Conservation (phyloP, 805 yeast genomes). For the Lipomyces yamadae region DNA sequence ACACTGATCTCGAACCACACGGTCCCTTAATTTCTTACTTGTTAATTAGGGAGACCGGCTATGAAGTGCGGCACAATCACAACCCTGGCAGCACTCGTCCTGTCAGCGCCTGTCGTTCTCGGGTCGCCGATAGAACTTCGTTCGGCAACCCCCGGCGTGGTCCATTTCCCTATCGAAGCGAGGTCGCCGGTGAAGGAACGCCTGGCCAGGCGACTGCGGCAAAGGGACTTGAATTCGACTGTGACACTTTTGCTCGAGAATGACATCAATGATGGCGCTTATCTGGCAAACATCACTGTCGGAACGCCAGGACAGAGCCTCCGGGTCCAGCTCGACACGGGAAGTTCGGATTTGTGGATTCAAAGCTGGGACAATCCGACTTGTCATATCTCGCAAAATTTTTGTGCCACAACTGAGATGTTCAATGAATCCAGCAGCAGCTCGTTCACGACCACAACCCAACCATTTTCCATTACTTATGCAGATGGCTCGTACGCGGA, state of each 20-base stretch:
- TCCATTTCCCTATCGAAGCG: slow-evolving; percentile 6
- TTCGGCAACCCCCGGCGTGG: neutral
- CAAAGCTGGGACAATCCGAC: slow-evolving; percentile 54
- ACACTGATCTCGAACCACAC: neutral
- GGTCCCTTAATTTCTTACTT: no score
- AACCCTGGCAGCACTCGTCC: neutral
- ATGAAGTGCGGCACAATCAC: neutral
- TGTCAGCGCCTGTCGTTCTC: neutral
- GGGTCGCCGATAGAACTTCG: slow-evolving; percentile 1
- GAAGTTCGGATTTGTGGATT: slow-evolving; percentile 76
- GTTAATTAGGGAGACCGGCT: neutral
- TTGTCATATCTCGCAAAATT: slow-evolving; percentile 38
- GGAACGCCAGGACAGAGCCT: slow-evolving; percentile 65
- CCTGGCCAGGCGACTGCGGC: neutral
- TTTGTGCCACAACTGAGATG: slow-evolving; percentile 40
- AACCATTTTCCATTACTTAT: slow-evolving; percentile 48
- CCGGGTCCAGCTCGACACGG: slow-evolving; percentile 68
- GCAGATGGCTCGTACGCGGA: slow-evolving; percentile 55
- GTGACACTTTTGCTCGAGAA: slow-evolving; percentile 39
- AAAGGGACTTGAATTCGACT: slow-evolving; percentile 16
- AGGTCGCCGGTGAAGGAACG: neutral
- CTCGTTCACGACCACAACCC: slow-evolving; percentile 39
- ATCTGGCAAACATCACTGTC: slow-evolving; percentile 46
- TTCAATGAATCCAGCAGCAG: slow-evolving; percentile 39
- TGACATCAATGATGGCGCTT: slow-evolving; percentile 39